Evolutionary conservation across 2,329 filamentous ascomycete genomes (phyloP), one percentile per base, ranked within the genome.

Genomic region (Calonectria honghensis): DNA sequence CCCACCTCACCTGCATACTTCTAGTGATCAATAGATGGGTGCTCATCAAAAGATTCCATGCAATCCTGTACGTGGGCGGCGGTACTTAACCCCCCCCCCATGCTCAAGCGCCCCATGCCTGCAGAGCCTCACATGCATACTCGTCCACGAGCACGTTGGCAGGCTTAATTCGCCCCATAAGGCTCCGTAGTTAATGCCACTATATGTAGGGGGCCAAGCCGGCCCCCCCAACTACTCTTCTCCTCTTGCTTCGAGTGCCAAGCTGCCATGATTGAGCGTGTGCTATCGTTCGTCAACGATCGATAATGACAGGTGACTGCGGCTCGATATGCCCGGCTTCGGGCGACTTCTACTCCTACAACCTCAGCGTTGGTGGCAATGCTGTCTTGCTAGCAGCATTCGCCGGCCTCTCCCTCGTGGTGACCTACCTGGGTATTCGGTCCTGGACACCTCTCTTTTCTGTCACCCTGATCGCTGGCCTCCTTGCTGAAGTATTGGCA

Each of bases 401-500:
- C 77, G 84, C 81, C 11, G 65, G 85, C 45, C 81, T 89, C 37
- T 79, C 87, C n/a, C 84, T 87, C 13, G 72, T 84, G 51, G 79
- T 83, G 31, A 72, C 86, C 13, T 84, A 84, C 59, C 75, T 86
- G 27, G 88, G 87, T 20, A 76, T 85, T 51, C 85, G 83, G 37
- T 86, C 84, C 68, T 83, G 78, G 59, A 88, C 86, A 35, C 82
- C 83, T 0, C 69, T 86, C 6, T 89, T 89, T 80, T 83, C 87
- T 2, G 81, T 82, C 2, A 79, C 83, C 3, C 76, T 90, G 68
- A 80, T 85, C 3, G 81, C 82, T 0, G 88, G 88, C 2, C 80
- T 89, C 18, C 73, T 85, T 7, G 74, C 89, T 10, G 87, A 89
- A 73, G 80, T 87, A 10, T 48, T 89, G 54, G 88, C 88, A 18